Base-by-base conservation (phyloP, 371 early-diverging fungal genomes). In the Mucor irregularis region DNA sequence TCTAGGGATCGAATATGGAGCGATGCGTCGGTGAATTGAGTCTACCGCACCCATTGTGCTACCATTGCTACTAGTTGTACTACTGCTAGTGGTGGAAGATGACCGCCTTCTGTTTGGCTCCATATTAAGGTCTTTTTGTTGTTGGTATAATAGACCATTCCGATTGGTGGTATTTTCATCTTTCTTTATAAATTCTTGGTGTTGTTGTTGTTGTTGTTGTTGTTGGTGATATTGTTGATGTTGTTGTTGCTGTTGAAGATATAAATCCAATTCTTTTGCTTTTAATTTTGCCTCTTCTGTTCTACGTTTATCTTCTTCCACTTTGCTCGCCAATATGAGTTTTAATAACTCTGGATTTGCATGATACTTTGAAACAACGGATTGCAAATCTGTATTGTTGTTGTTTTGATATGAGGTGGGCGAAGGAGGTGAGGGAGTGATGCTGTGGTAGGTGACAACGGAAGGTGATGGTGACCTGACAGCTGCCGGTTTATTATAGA, bases 251-350 rank as follows among this genome's bases (percentile, higher is more conserved):
- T 49, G 52, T 34, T 57, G 39, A 44, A 64, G 21, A 24, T 61
- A 62, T 14, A 73, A 17, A 56, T 80, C 79, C 21, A 83, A 53
- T 54, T 83, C 81, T 63, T 73, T 73, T 30, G 74, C 66, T 48
- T 76, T 73, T 53, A 81, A 55, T 51, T 71, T 74, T 8, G 84
- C 82, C 66, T 83, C 84, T 50, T 83, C 84, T n/a, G 84, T 75
- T 61, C 74, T 68, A 22, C 84, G 78, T 46, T 77, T 78, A 51
- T 83, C 84, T 52, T 83, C 84, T 54, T 83, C 82, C 4, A 82
- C 79, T 61, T 83, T 83, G 53, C 82, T 80, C 4, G 69, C 62
- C 29, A 83, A 62, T 34, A 83, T 80, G 49, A 83, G 53, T 44
- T 73, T 76, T 4, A 83, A 56, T 34, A 83, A 60, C 31, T 83